phyloP scores from a whole-genome alignment of 2,329 filamentous ascomycete species.

The Periglandula ipomoeae region DNA sequence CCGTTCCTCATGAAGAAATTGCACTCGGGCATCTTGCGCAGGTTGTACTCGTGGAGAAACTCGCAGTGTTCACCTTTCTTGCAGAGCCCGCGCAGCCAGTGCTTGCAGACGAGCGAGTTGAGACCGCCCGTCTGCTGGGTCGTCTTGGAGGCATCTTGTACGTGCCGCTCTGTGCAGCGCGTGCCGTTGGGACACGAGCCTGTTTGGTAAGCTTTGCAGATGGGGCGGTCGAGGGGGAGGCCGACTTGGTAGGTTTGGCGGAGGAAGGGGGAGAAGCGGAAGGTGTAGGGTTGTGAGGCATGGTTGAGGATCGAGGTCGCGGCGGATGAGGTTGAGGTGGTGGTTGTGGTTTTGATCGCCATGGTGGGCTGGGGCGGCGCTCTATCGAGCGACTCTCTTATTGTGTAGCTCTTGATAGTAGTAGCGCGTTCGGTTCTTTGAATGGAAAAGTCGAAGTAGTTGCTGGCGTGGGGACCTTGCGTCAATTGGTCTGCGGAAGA shows the following conservation, averaged over 20 bases:
- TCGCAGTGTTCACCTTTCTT: constrained; percentile 97
- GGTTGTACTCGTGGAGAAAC: constrained; percentile 97
- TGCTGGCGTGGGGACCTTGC: not conserved
- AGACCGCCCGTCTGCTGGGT: constrained; percentile 40
- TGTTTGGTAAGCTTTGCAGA: constrained; percentile 78
- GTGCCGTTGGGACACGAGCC: constrained; percentile 82
- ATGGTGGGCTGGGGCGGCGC: constrained; percentile 12
- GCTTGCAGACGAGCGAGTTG: constrained; percentile 90
- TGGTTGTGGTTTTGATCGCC: constrained; percentile 19
- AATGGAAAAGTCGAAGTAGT: too few species aligned
- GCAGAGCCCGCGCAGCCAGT: constrained; percentile 94
- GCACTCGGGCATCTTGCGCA: constrained; percentile 96
- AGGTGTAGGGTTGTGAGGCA: constrained; percentile 51
- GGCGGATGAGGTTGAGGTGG: constrained; percentile 10
- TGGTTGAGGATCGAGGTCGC: constrained; percentile 46
- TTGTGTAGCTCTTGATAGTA: not conserved
- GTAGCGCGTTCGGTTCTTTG: not conserved
- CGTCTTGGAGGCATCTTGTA: constrained; percentile 25
- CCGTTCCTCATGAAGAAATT: constrained; percentile 91
- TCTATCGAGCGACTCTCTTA: not conserved
- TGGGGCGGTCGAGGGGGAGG: constrained; percentile 66
- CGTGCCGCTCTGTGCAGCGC: constrained; percentile 77
- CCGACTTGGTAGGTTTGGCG: constrained; percentile 76
- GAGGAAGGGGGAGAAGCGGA: constrained; percentile 81
- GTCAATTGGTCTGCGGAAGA: not conserved